Evolutionary conservation across 2,329 filamentous ascomycete genomes (phyloP).

Genomic region (Epichloe festucae): DNA sequence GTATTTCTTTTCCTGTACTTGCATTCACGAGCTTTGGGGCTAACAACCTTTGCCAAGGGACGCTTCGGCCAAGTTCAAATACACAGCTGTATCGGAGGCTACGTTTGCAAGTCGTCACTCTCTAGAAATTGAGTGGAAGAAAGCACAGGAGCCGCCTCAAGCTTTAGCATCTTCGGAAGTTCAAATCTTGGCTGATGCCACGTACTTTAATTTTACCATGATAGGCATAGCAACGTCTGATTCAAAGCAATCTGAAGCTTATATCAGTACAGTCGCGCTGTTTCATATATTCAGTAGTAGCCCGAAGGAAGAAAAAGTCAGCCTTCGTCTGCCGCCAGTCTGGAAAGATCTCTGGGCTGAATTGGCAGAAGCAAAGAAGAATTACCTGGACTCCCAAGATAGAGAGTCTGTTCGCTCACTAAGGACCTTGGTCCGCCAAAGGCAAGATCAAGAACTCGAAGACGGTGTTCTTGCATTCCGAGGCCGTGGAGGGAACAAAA

Average conservation of each 20-base stretch:
- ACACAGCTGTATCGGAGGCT: constrained; percentile 57
- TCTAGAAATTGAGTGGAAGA: constrained; percentile 67
- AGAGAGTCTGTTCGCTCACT: constrained; percentile 55
- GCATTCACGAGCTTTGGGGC: not conserved
- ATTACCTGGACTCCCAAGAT: constrained; percentile 55
- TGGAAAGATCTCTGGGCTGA: constrained; percentile 86
- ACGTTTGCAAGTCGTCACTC: constrained; percentile 65
- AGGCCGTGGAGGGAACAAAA: constrained; percentile 37
- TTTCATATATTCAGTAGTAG: constrained; percentile 71
- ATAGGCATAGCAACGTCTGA: constrained; percentile 59
- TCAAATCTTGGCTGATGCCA: constrained; percentile 32
- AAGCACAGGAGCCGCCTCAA: constrained; percentile 44
- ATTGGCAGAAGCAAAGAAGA: constrained; percentile 57
- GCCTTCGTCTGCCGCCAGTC: constrained; percentile 59
- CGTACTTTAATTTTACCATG: constrained; percentile 59
- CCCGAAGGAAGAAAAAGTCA: constrained; percentile 74
- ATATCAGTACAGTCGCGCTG: constrained; percentile 66
- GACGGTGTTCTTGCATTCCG: constrained; percentile 69
- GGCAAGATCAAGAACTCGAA: constrained; percentile 55
- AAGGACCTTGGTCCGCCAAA: constrained; percentile 54
- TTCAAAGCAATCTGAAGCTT: constrained; percentile 72
- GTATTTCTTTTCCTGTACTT: not conserved
- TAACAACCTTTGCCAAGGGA: constrained; percentile 38
- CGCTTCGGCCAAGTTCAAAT: constrained; percentile 51
- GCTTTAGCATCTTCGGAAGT: constrained; percentile 23